phyloP scores from a whole-genome alignment of 73 alveolate species.

The Paraurostyla sp. region DNA sequence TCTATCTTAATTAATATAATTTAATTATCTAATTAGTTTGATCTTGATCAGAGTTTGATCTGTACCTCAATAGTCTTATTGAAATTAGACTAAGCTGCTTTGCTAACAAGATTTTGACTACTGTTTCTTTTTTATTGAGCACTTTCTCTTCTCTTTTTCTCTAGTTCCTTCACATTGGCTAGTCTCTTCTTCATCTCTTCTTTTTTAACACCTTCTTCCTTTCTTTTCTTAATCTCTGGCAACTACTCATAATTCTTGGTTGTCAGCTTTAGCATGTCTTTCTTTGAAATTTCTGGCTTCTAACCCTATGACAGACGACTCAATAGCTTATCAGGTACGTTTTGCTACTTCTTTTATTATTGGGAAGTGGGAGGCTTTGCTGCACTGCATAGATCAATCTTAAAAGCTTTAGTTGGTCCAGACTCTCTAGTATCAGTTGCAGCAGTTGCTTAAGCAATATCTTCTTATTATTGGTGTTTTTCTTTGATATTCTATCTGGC shows the following conservation, averaged over 20 bases:
- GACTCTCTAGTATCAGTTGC: not conserved
- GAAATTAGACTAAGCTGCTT: no score
- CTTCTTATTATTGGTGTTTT: not conserved
- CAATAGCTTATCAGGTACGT: conserved; percentile 8
- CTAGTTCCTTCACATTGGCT: conserved; percentile 76
- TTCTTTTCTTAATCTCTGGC: conserved; percentile 79
- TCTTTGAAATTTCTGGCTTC: conserved; percentile 66
- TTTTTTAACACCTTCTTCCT: conserved; percentile 67
- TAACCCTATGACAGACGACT: conserved; percentile 38
- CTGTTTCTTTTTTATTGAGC: not conserved
- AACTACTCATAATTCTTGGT: conserved; percentile 75
- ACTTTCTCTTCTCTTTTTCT: conserved; percentile 52
- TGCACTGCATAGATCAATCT: not conserved
- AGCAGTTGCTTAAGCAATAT: not conserved
- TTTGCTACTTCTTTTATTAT: not conserved
- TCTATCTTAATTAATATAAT: not conserved
- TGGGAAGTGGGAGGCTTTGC: not conserved
- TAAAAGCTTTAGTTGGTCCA: not conserved
- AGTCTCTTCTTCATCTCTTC: conserved; percentile 65
- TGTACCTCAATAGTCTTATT: not conserved
- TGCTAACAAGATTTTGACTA: no score
- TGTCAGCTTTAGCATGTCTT: conserved; percentile 78
- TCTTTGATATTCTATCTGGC: conserved; percentile 28
- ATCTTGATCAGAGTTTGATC: not conserved
- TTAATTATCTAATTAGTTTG: not conserved